Percentiles rank a stretch among this genome's conserved stretches.
These are phyloP conservation scores for Fusarium pseudoanthophilum DNA, from an alignment of 2,329 filamentous ascomycete genomes.

Conservation along the genomic window DNA sequence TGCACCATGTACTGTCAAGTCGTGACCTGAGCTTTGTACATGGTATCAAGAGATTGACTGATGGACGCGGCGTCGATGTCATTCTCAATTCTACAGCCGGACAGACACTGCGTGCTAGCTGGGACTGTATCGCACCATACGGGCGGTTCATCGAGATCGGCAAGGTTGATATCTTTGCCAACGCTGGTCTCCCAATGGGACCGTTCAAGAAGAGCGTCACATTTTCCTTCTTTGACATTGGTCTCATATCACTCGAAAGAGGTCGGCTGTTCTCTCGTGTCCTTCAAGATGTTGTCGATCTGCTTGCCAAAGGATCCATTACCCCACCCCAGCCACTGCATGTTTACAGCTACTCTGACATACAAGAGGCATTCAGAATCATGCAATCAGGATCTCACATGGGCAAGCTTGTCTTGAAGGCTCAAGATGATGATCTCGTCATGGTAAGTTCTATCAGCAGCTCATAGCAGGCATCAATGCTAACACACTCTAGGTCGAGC, in stretches of 20 bases:
- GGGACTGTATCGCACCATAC: conserved; percentile 47
- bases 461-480: no score
- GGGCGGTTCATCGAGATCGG: conserved; percentile 52
- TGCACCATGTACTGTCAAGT: conserved; percentile 44
- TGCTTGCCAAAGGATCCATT: not conserved
- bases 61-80: conserved; percentile 46
- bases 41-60: conserved; percentile 24
- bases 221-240: conserved; percentile 32
- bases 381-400: conserved; percentile 1
- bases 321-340: not conserved
- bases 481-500: conserved; percentile 31
- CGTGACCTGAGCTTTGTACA: not conserved
- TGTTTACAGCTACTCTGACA: not conserved
- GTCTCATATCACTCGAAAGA: not conserved
- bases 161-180: conserved; percentile 44
- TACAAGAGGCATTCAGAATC: conserved; percentile 3
- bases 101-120: conserved; percentile 45
- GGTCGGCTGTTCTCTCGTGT: not conserved
- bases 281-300: not conserved
- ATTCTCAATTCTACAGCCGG: conserved; percentile 48
- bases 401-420: not conserved
- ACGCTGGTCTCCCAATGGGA: conserved; percentile 44
- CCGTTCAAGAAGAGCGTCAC: conserved; percentile 44
- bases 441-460: not conserved
- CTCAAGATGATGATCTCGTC: not conserved